phyloP scores from a whole-genome alignment of 2,329 filamentous ascomycete species.

The Neopestalotiopsis sp. region DNA sequence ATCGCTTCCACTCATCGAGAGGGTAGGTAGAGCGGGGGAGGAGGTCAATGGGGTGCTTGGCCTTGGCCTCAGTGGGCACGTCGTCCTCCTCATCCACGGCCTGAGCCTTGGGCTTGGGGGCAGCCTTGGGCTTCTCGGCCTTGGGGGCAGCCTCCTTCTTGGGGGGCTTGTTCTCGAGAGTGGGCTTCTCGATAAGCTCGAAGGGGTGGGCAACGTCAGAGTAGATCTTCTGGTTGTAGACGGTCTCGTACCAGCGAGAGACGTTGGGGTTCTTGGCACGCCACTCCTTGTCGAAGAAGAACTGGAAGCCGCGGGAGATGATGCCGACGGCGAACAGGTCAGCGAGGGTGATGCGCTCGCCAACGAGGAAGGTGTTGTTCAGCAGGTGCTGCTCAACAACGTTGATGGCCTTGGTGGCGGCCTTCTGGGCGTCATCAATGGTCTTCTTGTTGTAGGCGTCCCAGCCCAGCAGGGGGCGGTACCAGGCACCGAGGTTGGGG shows the following conservation, averaged over 20 bases:
- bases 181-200: slow-evolving; percentile 81
- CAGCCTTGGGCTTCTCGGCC: slow-evolving; percentile 48
- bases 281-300: slow-evolving; percentile 91
- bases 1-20: slow-evolving; percentile 98
- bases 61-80: slow-evolving; percentile 71
- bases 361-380: slow-evolving; percentile 95
- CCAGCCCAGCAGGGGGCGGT: slow-evolving; percentile 81
- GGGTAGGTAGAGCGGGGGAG: slow-evolving; percentile 80
- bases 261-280: slow-evolving; percentile 82
- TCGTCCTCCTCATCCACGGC: slow-evolving; percentile 57
- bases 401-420: slow-evolving; percentile 68
- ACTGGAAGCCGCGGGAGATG: slow-evolving; percentile 87
- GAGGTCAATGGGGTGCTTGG: slow-evolving; percentile 93
- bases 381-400: slow-evolving; percentile 87
- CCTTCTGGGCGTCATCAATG: slow-evolving; percentile 80
- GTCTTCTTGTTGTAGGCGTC: slow-evolving; percentile 97
- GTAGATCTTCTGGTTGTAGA: slow-evolving; percentile 93
- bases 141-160: slow-evolving; percentile 78
- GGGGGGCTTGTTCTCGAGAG: slow-evolving; percentile 71
- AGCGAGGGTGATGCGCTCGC: slow-evolving; percentile 95
- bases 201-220: slow-evolving; percentile 77
- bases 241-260: slow-evolving; percentile 92
- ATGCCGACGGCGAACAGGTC: slow-evolving; percentile 85
- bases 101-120: slow-evolving; percentile 49
- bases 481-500: slow-evolving; percentile 76